Conservation (phyloP, 2,329 filamentous ascomycete genomes). For the Fusarium domesticum region DNA sequence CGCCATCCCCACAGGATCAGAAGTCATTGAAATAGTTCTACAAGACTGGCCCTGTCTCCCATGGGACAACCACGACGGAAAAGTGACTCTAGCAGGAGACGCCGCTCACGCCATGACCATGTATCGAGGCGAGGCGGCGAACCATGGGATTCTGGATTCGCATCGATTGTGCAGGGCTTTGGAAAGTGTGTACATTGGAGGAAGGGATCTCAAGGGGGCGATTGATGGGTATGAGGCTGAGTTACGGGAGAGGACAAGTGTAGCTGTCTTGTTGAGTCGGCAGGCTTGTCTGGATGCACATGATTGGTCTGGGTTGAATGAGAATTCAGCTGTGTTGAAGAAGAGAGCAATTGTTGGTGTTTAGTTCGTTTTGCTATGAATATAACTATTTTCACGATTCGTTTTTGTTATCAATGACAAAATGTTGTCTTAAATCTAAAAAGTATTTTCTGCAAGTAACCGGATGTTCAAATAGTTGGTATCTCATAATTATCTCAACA, state of each 20-base stretch:
- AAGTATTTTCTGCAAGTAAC: too few species aligned
- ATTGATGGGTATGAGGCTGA: conserved; percentile 33
- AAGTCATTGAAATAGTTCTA: conserved; percentile 36
- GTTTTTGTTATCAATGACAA: background rate
- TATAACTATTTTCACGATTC: too few species aligned
- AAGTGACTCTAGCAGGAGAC: conserved; percentile 50
- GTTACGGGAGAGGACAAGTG: conserved; percentile 28
- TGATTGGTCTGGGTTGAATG: conserved; percentile 30
- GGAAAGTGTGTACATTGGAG: conserved; percentile 13
- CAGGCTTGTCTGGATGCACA: conserved; percentile 35
- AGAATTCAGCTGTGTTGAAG: conserved; percentile 33
- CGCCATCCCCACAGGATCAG: conserved; percentile 41
- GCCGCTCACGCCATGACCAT: conserved; percentile 59
- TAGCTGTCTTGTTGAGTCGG: conserved; percentile 31
- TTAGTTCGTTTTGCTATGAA: too few species aligned
- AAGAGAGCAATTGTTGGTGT: conserved; percentile 16
- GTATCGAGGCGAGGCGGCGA: conserved; percentile 43
- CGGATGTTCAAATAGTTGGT: too few species aligned
- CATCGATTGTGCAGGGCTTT: conserved; percentile 29
- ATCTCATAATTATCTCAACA: too few species aligned
- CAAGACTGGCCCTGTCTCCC: conserved; percentile 37
- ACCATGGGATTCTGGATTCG: conserved; percentile 42
- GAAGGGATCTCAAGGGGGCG: conserved; percentile 8
- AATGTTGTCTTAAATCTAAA: too few species aligned
- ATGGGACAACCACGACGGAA: conserved; percentile 43